phyloP scores from a whole-genome alignment of 2,329 filamentous ascomycete species.

The Teratosphaeria gauchensis region DNA sequence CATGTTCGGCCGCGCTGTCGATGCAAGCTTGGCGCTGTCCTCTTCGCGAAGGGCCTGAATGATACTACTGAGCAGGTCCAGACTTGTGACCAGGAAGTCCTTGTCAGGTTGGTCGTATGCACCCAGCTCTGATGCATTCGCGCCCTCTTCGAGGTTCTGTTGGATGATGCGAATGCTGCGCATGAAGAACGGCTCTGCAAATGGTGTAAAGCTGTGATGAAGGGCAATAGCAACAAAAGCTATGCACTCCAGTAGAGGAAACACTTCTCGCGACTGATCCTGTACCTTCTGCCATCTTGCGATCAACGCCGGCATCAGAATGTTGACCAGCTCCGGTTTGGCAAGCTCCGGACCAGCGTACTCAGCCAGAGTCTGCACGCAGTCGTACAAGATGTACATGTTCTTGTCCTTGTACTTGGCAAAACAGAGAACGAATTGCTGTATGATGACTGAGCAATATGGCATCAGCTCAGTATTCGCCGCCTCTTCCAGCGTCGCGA shows the following conservation, averaged over 20 bases:
- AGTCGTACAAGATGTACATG: constrained; percentile 98
- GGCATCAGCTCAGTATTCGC: constrained; percentile 70
- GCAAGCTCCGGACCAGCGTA: constrained; percentile 75
- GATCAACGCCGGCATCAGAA: constrained; percentile 89
- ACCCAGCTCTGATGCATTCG: constrained; percentile 54
- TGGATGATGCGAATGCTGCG: constrained; percentile 89
- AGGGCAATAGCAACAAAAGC: constrained; percentile 89
- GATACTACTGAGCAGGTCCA: constrained; percentile 86
- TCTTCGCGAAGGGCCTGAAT: constrained; percentile 74
- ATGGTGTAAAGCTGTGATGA: constrained; percentile 71
- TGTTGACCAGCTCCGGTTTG: constrained; percentile 67
- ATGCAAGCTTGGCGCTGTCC: constrained; percentile 68
- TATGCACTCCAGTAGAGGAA: constrained; percentile 89
- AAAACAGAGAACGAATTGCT: constrained; percentile 88
- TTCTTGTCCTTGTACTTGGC: constrained; percentile 95
- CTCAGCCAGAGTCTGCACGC: constrained; percentile 92
- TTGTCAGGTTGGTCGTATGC: constrained; percentile 75
- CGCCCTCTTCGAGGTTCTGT: constrained; percentile 72
- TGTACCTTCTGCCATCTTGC: constrained; percentile 76
- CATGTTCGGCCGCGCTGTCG: constrained; percentile 66
- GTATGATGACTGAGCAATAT: constrained; percentile 82
- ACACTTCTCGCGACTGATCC: constrained; percentile 85
- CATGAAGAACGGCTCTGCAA: constrained; percentile 74
- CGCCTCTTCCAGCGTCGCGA: constrained; percentile 92
- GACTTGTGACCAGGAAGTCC: constrained; percentile 90